A percentile compares a stretch with the other conserved stretches of the same genome.
Conservation (phyloP, 108 stramenopile species). For the Cyclotella baltica region DNA sequence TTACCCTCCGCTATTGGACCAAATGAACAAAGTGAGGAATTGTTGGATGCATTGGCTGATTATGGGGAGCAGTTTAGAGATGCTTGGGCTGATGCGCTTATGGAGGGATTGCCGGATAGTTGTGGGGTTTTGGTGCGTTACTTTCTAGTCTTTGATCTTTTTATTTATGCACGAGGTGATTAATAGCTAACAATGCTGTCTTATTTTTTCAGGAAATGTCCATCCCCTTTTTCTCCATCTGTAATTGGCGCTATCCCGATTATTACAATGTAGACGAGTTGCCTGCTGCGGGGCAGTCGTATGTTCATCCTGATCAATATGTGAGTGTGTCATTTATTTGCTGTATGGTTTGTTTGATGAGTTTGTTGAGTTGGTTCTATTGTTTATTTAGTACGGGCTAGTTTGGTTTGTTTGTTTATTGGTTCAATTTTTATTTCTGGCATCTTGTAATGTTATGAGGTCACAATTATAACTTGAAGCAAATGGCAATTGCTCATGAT, state of each 20-base stretch:
- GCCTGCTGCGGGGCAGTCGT: slow-evolving; percentile 24
- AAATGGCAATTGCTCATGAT: too few species aligned
- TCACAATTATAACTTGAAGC: too few species aligned
- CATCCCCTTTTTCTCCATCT: slow-evolving; percentile 20
- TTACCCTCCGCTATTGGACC: slow-evolving; percentile 8
- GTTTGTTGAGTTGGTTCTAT: too few species aligned
- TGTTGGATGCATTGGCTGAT: neutral
- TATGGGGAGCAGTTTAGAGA: slow-evolving; percentile 28
- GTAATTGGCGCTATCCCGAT: slow-evolving; percentile 24
- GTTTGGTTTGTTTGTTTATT: too few species aligned
- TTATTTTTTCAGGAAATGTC: slow-evolving; percentile 24
- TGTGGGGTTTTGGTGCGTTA: slow-evolving; percentile 20
- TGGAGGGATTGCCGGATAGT: slow-evolving; percentile 12
- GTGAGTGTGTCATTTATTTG: slow-evolving; percentile 8
- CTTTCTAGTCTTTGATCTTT: neutral
- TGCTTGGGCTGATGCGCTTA: slow-evolving; percentile 10
- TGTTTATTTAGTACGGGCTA: too few species aligned
- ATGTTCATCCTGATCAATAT: slow-evolving; percentile 22
- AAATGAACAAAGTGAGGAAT: neutral
- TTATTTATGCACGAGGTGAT: neutral
- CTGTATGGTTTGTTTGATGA: neutral
- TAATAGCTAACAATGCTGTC: too few species aligned
- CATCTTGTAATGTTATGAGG: too few species aligned
- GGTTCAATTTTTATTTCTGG: too few species aligned
- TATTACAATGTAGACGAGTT: slow-evolving; percentile 27